Evolutionary conservation across 2,329 filamentous ascomycete species (phyloP), one percentile per base, ranked within the genome.

Genomic region (Paecilomyces dactylethromorphus): DNA sequence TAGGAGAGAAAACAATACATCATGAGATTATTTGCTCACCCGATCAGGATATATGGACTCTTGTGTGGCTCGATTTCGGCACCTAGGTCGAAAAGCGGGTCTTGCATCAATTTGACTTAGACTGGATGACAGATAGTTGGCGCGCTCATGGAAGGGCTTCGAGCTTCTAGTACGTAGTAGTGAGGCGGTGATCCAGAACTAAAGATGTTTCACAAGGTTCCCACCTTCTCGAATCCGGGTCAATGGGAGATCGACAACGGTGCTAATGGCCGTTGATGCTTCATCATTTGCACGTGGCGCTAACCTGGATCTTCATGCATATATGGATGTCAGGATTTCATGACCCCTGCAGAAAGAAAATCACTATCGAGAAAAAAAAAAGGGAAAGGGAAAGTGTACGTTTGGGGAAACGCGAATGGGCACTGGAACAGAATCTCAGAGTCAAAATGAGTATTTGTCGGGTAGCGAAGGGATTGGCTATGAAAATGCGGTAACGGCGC

Each of bases 301-400:
- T 73, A 72, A 65, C 70, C 66, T 64, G 68, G 69, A 71, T 71
- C 68, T 66, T 68, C 68, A 71, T 73, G 70, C 70, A 73, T 65
- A 56, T 45, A 45, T 45, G n/a, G 21, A 52, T 24, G 50, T 21
- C 21, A 29, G 22, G 26, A 52, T 52, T 22, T 52, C 21, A 24
- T 11, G 26, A 52, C 13, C 22, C 50, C 50, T 52, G 50, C 21
- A 52, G 50, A 52, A 24, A 52, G 26, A 21, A 21, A 55, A 24
- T 11, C 10, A 35, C 31, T 7, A 21, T 8, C 1, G 32, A 64
- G 67, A 64, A 62, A 26, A 8, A 18, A 15, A 24, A 11, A 35
- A 15, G 29, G n/a, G 7, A 45, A 8, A 24, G 22, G 26, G 35
- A 33, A 35, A 21, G 6, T 3, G 15, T 45, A 13, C n/a, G 32